Evolutionary conservation across 1,284 basidiomycete genomes (phyloP), one percentile per base, ranked within the genome.

Genomic region (Singerocomus rubriflavus): DNA sequence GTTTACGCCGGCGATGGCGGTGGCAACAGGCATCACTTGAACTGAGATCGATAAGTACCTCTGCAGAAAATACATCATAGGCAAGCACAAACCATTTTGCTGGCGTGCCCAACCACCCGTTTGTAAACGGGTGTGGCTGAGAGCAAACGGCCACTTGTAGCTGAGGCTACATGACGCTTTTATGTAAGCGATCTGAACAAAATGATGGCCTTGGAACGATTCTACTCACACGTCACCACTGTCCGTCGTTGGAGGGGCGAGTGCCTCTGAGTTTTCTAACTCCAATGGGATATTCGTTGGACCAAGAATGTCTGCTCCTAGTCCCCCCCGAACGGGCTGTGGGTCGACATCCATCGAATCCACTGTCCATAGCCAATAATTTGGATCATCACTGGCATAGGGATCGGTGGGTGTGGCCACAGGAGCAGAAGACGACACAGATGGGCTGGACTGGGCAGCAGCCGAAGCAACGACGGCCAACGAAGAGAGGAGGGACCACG

Each of bases 41-140:
- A 72, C 77, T 73, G 49, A 35, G 36, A 49, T n/a, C 4, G 27
- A 30, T 53, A 6, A 52, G 36, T 14, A 52, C 11, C 30, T 34
- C 17, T 25, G 13, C 36, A 21, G 17, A 6, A 26, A 44, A 38
- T 42, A n/a, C 13, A 17, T 14, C 1, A 13, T 5, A n/a, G 2
- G n/a, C 14, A 29, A 31, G 6, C 17, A 59, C 67, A 17, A 46
- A 76, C 78, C 42, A 43, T 77, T 82, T 60, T 83, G 75, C 53
- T 80, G 68, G 38, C 79, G 69, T 31, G 81, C 75, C 81, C 81
- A 84, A 2, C 82, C 81, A 31, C 81, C 82, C 9, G 71, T 66
- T 44, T 74, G 73, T 4, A 85, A 52, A 27, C 79, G 74, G 54
- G 72, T 82, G 57, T 80, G 77, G 45, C 78, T 80, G 16, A 81